phyloP scores from a whole-genome alignment of 306 rosid species.

The Cucurbita ficifolia region DNA sequence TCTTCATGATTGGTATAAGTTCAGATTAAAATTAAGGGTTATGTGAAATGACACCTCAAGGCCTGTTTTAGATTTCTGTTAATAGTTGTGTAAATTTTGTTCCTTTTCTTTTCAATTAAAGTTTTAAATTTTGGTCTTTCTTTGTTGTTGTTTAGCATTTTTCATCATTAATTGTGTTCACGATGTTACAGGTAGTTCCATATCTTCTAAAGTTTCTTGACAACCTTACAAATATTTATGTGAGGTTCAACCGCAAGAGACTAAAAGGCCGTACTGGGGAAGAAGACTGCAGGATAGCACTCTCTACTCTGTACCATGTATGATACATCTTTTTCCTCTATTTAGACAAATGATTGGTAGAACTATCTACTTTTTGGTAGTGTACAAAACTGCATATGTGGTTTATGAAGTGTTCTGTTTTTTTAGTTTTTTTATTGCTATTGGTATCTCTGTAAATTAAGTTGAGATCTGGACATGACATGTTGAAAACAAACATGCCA shows the following conservation, averaged over 20 bases:
- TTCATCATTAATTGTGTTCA: neutral
- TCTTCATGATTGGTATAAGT: neutral
- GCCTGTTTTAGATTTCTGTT: neutral
- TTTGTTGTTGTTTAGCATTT: neutral
- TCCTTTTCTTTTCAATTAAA: neutral
- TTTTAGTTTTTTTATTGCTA: neutral
- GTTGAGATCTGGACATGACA: neutral
- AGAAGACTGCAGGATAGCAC: conserved; percentile 83
- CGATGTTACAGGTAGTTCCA: conserved; percentile 68
- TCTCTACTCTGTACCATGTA: conserved; percentile 84
- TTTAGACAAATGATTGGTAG: neutral
- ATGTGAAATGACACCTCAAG: neutral
- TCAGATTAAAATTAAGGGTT: neutral
- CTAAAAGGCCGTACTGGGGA: conserved; percentile 96
- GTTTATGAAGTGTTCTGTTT: neutral
- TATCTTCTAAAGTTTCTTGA: conserved; percentile 90
- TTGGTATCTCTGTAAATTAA: neutral
- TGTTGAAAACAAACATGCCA: neutral
- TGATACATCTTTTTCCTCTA: neutral
- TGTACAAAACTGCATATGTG: neutral
- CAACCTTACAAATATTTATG: conserved; percentile 86
- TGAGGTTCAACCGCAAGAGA: conserved; percentile 94
- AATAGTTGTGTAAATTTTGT: neutral
- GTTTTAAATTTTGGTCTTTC: neutral
- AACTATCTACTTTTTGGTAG: neutral